phyloP scores from a whole-genome alignment of 2,329 filamentous ascomycete species.

The Arthrocladium fulminans region DNA sequence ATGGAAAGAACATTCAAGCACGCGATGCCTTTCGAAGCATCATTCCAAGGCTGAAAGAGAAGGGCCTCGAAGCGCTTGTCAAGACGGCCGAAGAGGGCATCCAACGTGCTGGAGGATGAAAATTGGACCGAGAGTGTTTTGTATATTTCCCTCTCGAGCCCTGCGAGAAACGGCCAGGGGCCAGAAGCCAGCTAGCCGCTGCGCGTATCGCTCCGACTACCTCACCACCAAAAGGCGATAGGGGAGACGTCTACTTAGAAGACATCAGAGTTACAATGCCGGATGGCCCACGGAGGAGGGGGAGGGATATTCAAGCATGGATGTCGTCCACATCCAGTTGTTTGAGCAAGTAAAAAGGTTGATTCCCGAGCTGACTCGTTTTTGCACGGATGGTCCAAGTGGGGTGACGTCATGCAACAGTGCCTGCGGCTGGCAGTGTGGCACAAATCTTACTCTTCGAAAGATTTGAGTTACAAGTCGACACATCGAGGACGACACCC shows the following conservation, averaged over 20 bases:
- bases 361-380: background rate
- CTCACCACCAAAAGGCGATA: too few species aligned
- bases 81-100: slow-evolving; percentile 18
- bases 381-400: background rate
- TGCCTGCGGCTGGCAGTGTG: slow-evolving; percentile 1
- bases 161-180: too few species aligned
- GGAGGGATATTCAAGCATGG: too few species aligned
- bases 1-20: slow-evolving; percentile 18
- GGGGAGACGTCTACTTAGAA: too few species aligned
- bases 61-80: slow-evolving; percentile 15
- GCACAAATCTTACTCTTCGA: background rate
- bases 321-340: too few species aligned
- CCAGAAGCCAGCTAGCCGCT: too few species aligned
- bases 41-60: slow-evolving; percentile 18
- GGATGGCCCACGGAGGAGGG: too few species aligned
- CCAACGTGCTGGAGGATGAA: slow-evolving; percentile 11
- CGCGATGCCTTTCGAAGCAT: slow-evolving; percentile 16
- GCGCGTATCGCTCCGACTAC: too few species aligned
- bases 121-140: too few species aligned
- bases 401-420: slow-evolving; percentile 3
- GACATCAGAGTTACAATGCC: too few species aligned
- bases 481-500: background rate
- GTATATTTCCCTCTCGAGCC: too few species aligned
- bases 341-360: background rate
- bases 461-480: background rate